Base-by-base conservation (phyloP, 208 protist genomes). In the Trypanosoma platydactyli region DNA sequence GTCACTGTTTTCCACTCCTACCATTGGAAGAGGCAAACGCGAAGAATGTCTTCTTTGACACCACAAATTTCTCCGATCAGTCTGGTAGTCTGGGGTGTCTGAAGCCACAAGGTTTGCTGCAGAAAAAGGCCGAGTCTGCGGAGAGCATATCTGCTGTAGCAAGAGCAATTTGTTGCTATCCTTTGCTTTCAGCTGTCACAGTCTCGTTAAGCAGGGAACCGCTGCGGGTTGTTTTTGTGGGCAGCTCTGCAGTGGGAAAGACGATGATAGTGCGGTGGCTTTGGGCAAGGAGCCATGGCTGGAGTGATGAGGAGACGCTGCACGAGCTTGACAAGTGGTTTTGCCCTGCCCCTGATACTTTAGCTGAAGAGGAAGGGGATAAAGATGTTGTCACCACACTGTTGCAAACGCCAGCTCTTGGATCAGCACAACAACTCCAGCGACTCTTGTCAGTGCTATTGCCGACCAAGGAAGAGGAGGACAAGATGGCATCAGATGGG, bases 201-300 rank as follows among this genome's bases (percentile, higher is more conserved):
- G 42, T 22, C 4, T 30, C 24, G 13, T 12, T 54, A 50, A 11
- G 44, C 15, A 0, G 25, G 4, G 35, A 22, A 6, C 66, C 66
- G 30, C 33, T 72, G 33, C 45, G 53, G 18, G 27, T 64, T 54
- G 46, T 57, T 11, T 20, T 64, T 52, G 42, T 72, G 24, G 66
- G 66, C 49, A 54, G 25, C 20, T 30, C 52, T 22, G 54, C 27
- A 33, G 66, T 53, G 9, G 55, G 66, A 11, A 72, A 64, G 38
- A 53, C 66, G 38, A 72, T 24, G 33, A 50, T 64, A 16, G 20
- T 51, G 33, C 66, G 24, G 41, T 72, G 66, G 66, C 41, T 72
- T 11, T 72, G 66, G 66, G 59, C 58, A 13, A 18, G 44, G 25
- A 65, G 46, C 30, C 54, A 41, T 5, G 46, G 52, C 16, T 57